Base-by-base conservation (phyloP, 2,329 filamentous ascomycete species). In the Cytospora mali region DNA sequence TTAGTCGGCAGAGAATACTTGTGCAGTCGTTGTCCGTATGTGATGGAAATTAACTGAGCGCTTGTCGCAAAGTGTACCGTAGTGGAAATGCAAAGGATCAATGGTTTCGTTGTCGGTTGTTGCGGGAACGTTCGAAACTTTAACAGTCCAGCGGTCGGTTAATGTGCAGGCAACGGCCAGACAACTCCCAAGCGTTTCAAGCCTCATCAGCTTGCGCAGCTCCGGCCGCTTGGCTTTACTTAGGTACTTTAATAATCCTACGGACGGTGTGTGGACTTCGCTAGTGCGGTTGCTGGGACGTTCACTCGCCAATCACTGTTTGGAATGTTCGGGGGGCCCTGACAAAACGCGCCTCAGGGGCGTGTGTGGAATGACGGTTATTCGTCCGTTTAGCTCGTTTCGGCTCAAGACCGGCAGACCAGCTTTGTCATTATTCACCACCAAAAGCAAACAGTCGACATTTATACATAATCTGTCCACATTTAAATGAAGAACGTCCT, bases 201-300 rank as follows among this genome's bases (percentile, higher is more conserved):
- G 59, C 63, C 63, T 65, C 63, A 54, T 59, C 63, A 62, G 55
- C 55, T 65, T 62, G 60, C 55, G 60, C 63, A 62, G 63, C 55
- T 62, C 55, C 53, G 52, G 25, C 42, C n/a, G 42, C n/a, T 46
- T 6, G 18, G 42, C 42, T 46, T 46, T 21, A 42, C 35, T 21
- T 29, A n/a, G n/a, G n/a, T n/a, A n/a, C n/a, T 39, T 27, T 46
- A 49, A n/a, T 65, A 56, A 10, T 16, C 4, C 18, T 42, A 65
- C 63, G 63, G 42, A 52, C 14, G 63, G 52, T 48, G 63, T 48
- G 63, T 55, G 48, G 11, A 4, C 16, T 18, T 27, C 35, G 18
- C 50, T 42, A 23, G 50, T 33, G 5, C 49, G 25, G 55, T 48
- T 55, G 61, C 29, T 55, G 23, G 55, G 55, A 11, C 33, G 25